phyloP scores from a whole-genome alignment of 2,329 filamentous ascomycete genomes.

The Sarocladium strictum region DNA sequence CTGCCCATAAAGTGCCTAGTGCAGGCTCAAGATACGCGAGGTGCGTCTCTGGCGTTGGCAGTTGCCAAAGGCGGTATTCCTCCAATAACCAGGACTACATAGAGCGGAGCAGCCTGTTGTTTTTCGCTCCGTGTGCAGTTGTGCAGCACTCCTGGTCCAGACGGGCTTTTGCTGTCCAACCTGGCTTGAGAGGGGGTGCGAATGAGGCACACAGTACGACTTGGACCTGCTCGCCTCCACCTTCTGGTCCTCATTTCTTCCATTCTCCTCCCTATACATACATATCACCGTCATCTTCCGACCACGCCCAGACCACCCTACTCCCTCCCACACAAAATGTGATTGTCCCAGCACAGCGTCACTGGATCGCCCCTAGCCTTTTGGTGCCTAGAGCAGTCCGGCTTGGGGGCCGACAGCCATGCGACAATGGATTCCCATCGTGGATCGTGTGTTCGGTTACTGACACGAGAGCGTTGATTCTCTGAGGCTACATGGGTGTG shows the following conservation, averaged over 20 bases:
- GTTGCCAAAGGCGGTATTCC: not conserved
- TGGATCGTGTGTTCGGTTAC: not conserved
- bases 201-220: not conserved
- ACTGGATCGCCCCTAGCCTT: constrained; percentile 9
- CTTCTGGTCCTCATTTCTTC: not conserved
- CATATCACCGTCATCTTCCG: not conserved
- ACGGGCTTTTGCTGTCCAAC: not conserved
- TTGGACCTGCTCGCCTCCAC: not conserved
- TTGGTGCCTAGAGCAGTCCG: constrained; percentile 8
- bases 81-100: not conserved
- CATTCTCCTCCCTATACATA: not conserved
- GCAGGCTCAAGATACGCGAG: constrained; percentile 7
- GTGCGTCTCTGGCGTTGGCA: not conserved
- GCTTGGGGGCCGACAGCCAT: constrained; percentile 8
- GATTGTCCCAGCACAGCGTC: constrained; percentile 1
- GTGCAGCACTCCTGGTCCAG: not conserved
- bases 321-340: not conserved
- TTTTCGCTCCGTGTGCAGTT: not conserved
- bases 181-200: no score
- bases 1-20: not conserved
- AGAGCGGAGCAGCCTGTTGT: not conserved
- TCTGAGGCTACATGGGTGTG: no score
- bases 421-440: not conserved
- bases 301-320: constrained; percentile 3
- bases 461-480: not conserved